These are phyloP conservation scores for Solanum infundibuliforme DNA, from an alignment of 257 asterid species.

Conservation along the genomic window DNA sequence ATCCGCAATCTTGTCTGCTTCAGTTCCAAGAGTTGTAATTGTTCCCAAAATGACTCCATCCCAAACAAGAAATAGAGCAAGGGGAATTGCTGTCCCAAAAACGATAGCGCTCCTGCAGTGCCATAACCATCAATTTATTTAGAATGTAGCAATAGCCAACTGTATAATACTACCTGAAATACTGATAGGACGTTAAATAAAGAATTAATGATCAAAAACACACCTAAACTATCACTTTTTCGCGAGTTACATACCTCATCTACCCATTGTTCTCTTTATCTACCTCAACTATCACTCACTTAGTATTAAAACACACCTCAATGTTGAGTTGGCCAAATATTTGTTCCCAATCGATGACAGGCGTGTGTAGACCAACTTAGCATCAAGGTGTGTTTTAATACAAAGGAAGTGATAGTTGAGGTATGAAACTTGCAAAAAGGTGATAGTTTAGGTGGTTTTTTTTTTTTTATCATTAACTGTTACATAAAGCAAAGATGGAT, in stretches of 20 bases:
- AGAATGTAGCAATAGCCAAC: background rate
- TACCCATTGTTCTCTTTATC: background rate
- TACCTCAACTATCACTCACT: background rate
- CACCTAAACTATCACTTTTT: background rate
- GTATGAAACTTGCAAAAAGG: background rate
- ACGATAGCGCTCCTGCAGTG: conserved; percentile 69
- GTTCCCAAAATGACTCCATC: conserved; percentile 87
- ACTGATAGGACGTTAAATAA: background rate
- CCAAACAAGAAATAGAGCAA: conserved; percentile 78
- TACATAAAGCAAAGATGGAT: background rate
- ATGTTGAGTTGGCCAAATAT: background rate
- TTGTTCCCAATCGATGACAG: background rate
- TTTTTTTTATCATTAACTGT: background rate
- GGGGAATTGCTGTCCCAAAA: conserved; percentile 80
- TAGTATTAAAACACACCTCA: background rate
- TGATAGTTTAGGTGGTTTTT: background rate
- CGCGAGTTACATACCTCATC: background rate
- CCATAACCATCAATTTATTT: conserved; percentile 11
- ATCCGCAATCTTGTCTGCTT: conserved; percentile 27
- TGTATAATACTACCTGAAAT: background rate
- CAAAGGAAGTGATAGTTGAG: background rate
- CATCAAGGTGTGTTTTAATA: background rate
- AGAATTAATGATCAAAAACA: background rate
- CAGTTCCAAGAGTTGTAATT: conserved; percentile 32
- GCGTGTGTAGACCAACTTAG: background rate